Percentiles rank a stretch among this genome's conserved stretches.
phyloP scores from a whole-genome alignment of 192 early-diverging fungal genomes.

The Coemansia sp. region DNA sequence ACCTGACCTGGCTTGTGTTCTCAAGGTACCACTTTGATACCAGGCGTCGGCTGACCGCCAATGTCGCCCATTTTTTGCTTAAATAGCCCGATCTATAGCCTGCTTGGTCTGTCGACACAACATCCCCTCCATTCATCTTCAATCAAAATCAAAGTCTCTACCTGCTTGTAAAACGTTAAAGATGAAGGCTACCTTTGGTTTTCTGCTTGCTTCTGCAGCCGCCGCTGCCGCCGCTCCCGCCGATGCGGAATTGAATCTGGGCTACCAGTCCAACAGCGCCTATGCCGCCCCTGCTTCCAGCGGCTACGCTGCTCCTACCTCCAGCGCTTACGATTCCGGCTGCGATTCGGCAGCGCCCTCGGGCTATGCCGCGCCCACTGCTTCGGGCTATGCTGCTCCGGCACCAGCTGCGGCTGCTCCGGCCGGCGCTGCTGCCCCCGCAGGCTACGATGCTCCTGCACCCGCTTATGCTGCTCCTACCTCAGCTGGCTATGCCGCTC shows the following conservation, averaged over 20 bases:
- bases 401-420: slow-evolving; percentile 3
- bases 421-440: slow-evolving; percentile 8
- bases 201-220: slow-evolving; percentile 34
- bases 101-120: neutral
- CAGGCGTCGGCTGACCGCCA: neutral
- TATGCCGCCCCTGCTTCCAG: slow-evolving; percentile 20
- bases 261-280: slow-evolving; percentile 22
- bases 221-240: slow-evolving; percentile 43
- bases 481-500: slow-evolving; percentile 16
- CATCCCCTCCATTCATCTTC: neutral
- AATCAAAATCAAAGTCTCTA: neutral
- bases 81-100: slow-evolving; percentile 9
- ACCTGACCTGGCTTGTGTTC: neutral
- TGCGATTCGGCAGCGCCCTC: slow-evolving; percentile 12
- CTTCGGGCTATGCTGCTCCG: slow-evolving; percentile 8
- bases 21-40: slow-evolving; percentile 7
- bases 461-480: slow-evolving; percentile 19
- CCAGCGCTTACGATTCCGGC: neutral
- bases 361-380: slow-evolving; percentile 8
- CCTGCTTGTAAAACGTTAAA: slow-evolving; percentile 1
- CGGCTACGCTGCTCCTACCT: slow-evolving; percentile 6
- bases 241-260: slow-evolving; percentile 23
- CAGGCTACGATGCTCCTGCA: slow-evolving; percentile 13
- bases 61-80: neutral
- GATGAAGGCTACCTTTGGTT: slow-evolving; percentile 50